phyloP scores from a whole-genome alignment of 208 protist genomes.

The Leishmania martiniquensis region DNA sequence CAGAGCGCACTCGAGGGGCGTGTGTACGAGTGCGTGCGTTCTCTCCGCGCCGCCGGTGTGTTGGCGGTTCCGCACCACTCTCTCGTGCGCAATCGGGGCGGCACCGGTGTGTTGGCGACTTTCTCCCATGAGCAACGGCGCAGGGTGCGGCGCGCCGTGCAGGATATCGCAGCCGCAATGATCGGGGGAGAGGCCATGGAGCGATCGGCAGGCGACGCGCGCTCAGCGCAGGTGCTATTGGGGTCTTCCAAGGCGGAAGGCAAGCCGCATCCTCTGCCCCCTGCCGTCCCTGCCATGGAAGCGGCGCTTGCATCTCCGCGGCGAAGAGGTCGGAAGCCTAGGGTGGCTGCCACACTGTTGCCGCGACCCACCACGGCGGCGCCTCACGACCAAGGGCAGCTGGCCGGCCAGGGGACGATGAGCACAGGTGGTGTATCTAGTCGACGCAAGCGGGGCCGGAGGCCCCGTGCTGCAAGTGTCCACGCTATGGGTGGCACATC shows the following conservation, averaged over 20 bases:
- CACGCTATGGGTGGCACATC: not conserved
- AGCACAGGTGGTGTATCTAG: not conserved
- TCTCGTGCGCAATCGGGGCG: not conserved
- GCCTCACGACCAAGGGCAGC: not conserved
- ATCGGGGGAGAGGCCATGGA: not conserved
- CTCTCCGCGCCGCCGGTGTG: conserved; percentile 20
- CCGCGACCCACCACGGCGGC: not conserved
- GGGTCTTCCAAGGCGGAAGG: not conserved
- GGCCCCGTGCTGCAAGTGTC: not conserved
- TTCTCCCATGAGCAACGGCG: conserved; percentile 8
- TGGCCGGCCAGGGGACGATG: not conserved
- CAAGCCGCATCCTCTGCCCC: not conserved
- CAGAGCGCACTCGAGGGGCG: conserved; percentile 10
- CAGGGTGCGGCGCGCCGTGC: conserved; percentile 4
- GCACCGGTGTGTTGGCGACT: not conserved
- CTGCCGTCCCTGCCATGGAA: too few relatives aligned
- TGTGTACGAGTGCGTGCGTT: conserved; percentile 18
- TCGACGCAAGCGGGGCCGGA: not conserved
- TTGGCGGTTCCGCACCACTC: not conserved
- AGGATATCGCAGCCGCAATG: not conserved
- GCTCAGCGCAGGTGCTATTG: not conserved
- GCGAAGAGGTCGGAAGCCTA: not conserved
- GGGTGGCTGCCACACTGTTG: too few relatives aligned
- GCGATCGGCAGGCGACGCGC: not conserved
- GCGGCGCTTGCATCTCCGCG: conserved; percentile 1